These are phyloP conservation scores for Fusarium sulawesiense DNA, from an alignment of 2,329 filamentous ascomycete species.

Conservation along the genomic window DNA sequence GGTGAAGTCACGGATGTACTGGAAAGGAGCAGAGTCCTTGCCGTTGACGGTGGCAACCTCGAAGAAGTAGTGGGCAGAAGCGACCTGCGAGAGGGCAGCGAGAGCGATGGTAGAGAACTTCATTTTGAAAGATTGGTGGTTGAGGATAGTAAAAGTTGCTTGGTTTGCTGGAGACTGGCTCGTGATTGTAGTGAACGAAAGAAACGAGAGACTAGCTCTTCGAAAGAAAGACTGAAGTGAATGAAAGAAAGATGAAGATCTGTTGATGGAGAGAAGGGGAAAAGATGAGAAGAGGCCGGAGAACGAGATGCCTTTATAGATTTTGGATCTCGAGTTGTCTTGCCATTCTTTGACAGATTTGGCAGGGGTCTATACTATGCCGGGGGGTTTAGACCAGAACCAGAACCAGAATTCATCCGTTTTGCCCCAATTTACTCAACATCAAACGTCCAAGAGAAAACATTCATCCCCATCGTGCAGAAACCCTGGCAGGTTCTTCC, in stretches of 20 bases:
- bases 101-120: slow-evolving; percentile 23
- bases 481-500: background rate
- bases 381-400: background rate
- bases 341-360: background rate
- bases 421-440: background rate
- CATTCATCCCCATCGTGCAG: background rate
- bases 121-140: slow-evolving; percentile 22
- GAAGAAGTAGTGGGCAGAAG: slow-evolving; percentile 28
- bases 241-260: slow-evolving; percentile 33
- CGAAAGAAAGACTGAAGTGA: slow-evolving; percentile 34
- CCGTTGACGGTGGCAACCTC: slow-evolving; percentile 16
- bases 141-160: slow-evolving; percentile 21
- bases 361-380: slow-evolving; percentile 1
- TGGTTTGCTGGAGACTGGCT: slow-evolving; percentile 29
- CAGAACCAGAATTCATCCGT: slow-evolving; percentile 13
- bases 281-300: slow-evolving; percentile 2
- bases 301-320: slow-evolving; percentile 20
- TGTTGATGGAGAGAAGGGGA: slow-evolving; percentile 17
- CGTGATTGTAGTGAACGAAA: slow-evolving; percentile 28
- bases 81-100: slow-evolving; percentile 26
- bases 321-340: slow-evolving; percentile 4
- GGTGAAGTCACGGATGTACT: slow-evolving; percentile 31
- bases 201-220: slow-evolving; percentile 33
- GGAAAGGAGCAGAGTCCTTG: slow-evolving; percentile 13
- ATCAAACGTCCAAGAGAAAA: slow-evolving; percentile 10